These are phyloP conservation scores for Pseudonitzschia delicatissima DNA, from an alignment of 108 stramenopile species.

Conservation along the genomic window DNA sequence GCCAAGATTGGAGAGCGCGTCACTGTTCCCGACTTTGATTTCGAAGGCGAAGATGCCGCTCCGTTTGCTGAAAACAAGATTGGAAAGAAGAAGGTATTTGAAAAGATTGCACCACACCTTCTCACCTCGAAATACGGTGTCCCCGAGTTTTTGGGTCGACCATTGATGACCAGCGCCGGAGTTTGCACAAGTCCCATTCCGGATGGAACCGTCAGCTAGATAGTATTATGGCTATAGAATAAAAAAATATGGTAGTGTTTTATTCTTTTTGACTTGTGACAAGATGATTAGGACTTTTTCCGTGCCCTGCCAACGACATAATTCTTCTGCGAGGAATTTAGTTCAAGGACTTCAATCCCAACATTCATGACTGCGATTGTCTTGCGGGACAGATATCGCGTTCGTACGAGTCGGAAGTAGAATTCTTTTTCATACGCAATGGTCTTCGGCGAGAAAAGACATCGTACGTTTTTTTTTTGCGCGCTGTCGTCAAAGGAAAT, in stretches of 20 bases:
- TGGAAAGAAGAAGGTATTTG: constrained; percentile 98
- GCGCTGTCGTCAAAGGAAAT: too few species aligned
- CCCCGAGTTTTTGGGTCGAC: constrained; percentile 80
- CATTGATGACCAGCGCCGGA: constrained; percentile 86
- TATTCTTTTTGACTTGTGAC: too few species aligned
- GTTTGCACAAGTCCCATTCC: constrained; percentile 82
- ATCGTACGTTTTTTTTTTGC: too few species aligned
- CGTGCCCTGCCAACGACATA: too few species aligned
- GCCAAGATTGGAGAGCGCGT: constrained; percentile 93
- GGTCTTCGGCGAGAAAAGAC: too few species aligned
- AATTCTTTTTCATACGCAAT: too few species aligned
- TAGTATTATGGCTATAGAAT: not conserved
- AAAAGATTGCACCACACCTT: constrained; percentile 90
- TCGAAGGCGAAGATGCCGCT: constrained; percentile 77
- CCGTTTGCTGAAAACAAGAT: constrained; percentile 91
- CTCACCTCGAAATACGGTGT: constrained; percentile 83
- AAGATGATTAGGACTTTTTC: too few species aligned
- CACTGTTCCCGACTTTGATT: constrained; percentile 72
- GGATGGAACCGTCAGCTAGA: constrained; percentile 66
- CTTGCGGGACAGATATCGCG: too few species aligned
- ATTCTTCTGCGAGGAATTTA: too few species aligned
- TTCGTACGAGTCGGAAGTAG: too few species aligned
- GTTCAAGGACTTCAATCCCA: too few species aligned
- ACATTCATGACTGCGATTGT: too few species aligned
- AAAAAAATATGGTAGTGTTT: not conserved